A percentile compares a stretch with the other conserved stretches of the same genome.
These are phyloP conservation scores for Lentithecium fluviatile DNA, from an alignment of 495 filamentous ascomycete species.

Conservation along the genomic window DNA sequence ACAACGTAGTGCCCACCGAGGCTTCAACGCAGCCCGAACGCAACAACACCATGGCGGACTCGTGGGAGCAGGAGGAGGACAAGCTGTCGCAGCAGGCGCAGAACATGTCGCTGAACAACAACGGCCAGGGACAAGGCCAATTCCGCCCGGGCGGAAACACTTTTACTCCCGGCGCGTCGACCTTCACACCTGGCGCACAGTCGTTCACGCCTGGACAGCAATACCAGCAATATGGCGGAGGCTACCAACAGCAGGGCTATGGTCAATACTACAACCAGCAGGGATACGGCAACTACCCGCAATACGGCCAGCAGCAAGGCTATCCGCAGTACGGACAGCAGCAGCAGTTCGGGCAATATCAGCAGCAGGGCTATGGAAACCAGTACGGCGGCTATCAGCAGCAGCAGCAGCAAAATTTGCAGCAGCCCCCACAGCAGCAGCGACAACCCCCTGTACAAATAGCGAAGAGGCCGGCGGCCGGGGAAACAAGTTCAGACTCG, in stretches of 20 bases:
- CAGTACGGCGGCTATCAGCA: slow-evolving; percentile 57
- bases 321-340: slow-evolving; percentile 40
- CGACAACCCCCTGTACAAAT: slow-evolving; percentile 61
- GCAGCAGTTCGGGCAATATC: slow-evolving; percentile 42
- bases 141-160: slow-evolving; percentile 47
- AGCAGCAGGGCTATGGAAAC: slow-evolving; percentile 44
- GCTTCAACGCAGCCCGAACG: slow-evolving; percentile 5
- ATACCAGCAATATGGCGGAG: slow-evolving; percentile 55
- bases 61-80: slow-evolving; percentile 95
- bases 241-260: slow-evolving; percentile 58
- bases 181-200: slow-evolving; percentile 77
- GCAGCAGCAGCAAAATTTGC: slow-evolving; percentile 43
- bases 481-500: slow-evolving; percentile 34
- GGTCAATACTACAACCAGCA: slow-evolving; percentile 50
- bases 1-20: no score
- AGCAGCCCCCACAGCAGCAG: slow-evolving; percentile 42
- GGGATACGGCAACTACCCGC: slow-evolving; percentile 38
- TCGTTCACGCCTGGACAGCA: slow-evolving; percentile 72
- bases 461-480: slow-evolving; percentile 55
- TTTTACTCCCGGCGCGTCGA: slow-evolving; percentile 74
- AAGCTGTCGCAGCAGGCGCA: slow-evolving; percentile 77
- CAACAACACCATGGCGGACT: slow-evolving; percentile 68
- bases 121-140: slow-evolving; percentile 42
- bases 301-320: slow-evolving; percentile 38
- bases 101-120: slow-evolving; percentile 62